A percentile compares a stretch with the other conserved stretches of the same genome.
Evolutionary conservation across 352 stramenopile genomes (phyloP).

Genomic region (Pythium rishiriense): DNA sequence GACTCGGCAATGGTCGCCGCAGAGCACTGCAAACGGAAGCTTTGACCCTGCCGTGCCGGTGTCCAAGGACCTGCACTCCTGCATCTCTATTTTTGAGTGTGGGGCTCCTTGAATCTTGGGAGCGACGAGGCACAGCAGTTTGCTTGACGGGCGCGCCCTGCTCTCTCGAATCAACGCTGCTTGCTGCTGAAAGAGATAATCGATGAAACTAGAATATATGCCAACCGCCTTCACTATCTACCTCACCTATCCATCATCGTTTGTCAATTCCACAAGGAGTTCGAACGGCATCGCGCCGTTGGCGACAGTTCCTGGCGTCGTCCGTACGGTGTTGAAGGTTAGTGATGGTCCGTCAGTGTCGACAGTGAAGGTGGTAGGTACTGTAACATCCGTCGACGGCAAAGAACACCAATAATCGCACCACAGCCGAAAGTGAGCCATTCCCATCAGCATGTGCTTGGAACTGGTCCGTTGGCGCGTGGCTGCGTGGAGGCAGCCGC

Average conservation of each 20-base stretch:
- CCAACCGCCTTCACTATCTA: constrained; percentile 3
- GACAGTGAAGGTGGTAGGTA: constrained; percentile 11
- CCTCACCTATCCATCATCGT: too few species aligned
- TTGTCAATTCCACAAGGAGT: background rate
- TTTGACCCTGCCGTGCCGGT: too few species aligned
- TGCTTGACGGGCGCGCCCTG: too few species aligned
- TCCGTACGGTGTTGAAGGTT: background rate
- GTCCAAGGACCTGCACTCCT: background rate
- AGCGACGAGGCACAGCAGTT: background rate
- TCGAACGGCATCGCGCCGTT: too few species aligned
- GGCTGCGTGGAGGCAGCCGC: too few species aligned
- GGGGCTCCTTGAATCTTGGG: background rate
- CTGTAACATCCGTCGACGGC: background rate
- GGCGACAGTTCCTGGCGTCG: background rate
- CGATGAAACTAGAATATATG: constrained; percentile 16
- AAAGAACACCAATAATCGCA: constrained; percentile 2
- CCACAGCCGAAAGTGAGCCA: background rate
- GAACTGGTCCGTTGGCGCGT: background rate
- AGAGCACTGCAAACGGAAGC: background rate
- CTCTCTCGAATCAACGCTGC: too few species aligned
- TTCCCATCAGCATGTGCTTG: background rate
- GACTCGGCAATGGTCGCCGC: background rate
- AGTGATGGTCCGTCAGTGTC: constrained; percentile 8
- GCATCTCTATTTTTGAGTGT: background rate
- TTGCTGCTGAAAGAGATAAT: too few species aligned